Evolutionary conservation across 202 grass and related monocot species (phyloP).

Genomic region (Schoenoplectus tabernaemontani): DNA sequence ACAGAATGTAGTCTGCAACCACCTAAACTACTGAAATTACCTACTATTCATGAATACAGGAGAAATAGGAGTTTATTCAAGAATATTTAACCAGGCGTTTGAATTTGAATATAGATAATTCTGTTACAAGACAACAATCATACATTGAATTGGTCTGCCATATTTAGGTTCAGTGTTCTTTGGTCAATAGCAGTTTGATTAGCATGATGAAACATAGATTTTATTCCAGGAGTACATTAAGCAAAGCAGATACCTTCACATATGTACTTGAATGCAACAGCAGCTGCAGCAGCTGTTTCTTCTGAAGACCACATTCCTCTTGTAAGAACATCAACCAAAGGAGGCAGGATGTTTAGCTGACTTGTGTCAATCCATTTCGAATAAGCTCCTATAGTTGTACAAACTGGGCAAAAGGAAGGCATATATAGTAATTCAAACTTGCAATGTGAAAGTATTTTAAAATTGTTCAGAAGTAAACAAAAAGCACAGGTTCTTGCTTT

Average conservation of each 20-base stretch:
- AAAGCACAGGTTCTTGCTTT: not conserved
- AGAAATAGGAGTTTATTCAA: not conserved
- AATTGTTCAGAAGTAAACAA: not conserved
- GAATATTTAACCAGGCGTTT: not conserved
- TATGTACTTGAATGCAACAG: slow-evolving; percentile 96
- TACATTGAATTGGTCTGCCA: not conserved
- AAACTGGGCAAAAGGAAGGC: slow-evolving; percentile 46
- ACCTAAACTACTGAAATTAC: not conserved
- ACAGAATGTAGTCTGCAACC: slow-evolving; percentile 1
- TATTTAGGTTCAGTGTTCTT: too few species aligned
- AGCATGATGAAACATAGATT: not conserved
- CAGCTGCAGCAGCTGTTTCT: slow-evolving; percentile 75
- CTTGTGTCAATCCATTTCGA: slow-evolving; percentile 92
- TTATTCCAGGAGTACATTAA: not conserved
- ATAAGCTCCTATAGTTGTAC: slow-evolving; percentile 78
- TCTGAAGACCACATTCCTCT: slow-evolving; percentile 82
- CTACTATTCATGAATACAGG: not conserved
- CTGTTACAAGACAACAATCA: not conserved
- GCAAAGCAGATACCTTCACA: slow-evolving; percentile 74
- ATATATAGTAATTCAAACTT: slow-evolving; percentile 24
- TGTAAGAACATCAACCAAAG: slow-evolving; percentile 81
- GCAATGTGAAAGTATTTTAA: not conserved
- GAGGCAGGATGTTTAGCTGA: slow-evolving; percentile 75
- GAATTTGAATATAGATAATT: not conserved
- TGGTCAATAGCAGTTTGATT: not conserved